Evolutionary conservation across 2,329 filamentous ascomycete genomes (phyloP).

Genomic region (Colletotrichum karsti): DNA sequence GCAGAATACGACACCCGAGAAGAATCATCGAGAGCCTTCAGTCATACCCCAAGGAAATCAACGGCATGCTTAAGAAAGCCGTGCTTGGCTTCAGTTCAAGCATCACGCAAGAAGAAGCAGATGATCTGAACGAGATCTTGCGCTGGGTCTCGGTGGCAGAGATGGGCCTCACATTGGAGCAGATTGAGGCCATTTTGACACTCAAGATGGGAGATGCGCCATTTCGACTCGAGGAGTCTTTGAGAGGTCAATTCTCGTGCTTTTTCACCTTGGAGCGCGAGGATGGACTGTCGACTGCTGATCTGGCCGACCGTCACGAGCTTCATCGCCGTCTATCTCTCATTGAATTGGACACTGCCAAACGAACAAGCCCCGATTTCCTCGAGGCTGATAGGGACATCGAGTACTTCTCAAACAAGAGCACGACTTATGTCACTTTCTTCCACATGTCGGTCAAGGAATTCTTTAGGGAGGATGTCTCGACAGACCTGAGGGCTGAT

Average conservation of each 20-base stretch:
- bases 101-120: conserved; percentile 46
- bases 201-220: conserved; percentile 50
- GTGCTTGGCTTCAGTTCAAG: conserved; percentile 49
- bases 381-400: conserved; percentile 42
- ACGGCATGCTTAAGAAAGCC: conserved; percentile 51
- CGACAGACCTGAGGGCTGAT: conserved; percentile 30
- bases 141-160: conserved; percentile 55
- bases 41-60: conserved; percentile 52
- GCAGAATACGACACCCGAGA: conserved; percentile 51
- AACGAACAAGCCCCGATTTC: conserved; percentile 36
- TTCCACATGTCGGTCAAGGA: conserved; percentile 49
- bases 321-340: conserved; percentile 31
- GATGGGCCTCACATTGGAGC: conserved; percentile 50
- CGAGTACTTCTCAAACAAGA: conserved; percentile 52
- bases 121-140: conserved; percentile 56
- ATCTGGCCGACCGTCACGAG: conserved; percentile 48
- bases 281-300: conserved; percentile 52
- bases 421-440: conserved; percentile 47
- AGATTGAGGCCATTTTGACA: conserved; percentile 53
- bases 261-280: conserved; percentile 56
- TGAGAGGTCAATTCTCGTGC: conserved; percentile 53
- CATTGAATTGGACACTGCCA: not conserved
- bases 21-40: conserved; percentile 53
- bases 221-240: conserved; percentile 49
- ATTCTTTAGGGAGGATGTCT: conserved; percentile 45